These are phyloP conservation scores for Monascus purpureus DNA, from an alignment of 495 filamentous ascomycete species.

Conservation along the genomic window DNA sequence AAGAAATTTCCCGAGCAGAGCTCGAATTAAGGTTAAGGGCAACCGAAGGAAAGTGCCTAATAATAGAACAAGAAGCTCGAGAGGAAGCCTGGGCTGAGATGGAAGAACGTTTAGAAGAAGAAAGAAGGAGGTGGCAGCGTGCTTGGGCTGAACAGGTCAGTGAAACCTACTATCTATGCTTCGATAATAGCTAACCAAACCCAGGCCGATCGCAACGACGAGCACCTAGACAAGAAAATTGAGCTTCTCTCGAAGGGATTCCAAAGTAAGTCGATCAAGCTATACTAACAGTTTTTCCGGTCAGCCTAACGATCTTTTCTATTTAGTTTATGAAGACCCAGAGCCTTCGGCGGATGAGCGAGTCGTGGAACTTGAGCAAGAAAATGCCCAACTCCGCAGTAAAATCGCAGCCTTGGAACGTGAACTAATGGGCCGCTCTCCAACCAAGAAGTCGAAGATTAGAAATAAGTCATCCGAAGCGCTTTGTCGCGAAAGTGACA, in stretches of 20 bases:
- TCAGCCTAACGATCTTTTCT: too few relatives aligned
- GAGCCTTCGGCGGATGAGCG: constrained; percentile 17
- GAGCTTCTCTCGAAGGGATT: constrained; percentile 68
- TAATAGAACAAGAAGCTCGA: constrained; percentile 74
- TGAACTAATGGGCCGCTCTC: constrained; percentile 30
- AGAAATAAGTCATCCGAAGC: constrained; percentile 14
- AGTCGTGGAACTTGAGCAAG: constrained; percentile 29
- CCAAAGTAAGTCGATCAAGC: constrained; percentile 30
- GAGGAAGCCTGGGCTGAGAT: constrained; percentile 83
- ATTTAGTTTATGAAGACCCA: constrained; percentile 35
- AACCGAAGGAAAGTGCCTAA: constrained; percentile 51
- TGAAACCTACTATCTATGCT: too few relatives aligned
- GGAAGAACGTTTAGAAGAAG: constrained; percentile 59
- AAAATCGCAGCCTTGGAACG: constrained; percentile 33
- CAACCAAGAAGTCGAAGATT: constrained; percentile 27
- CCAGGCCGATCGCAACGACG: constrained; percentile 46
- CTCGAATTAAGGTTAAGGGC: constrained; percentile 39
- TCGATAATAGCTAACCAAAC: constrained; percentile 7
- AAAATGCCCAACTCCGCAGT: constrained; percentile 33
- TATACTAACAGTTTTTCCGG: too few relatives aligned
- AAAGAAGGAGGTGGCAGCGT: constrained; percentile 62
- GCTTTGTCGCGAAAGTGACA: constrained; percentile 26
- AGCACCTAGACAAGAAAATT: constrained; percentile 80
- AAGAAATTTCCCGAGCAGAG: constrained; percentile 44
- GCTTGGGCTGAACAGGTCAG: constrained; percentile 61